Percentiles rank a stretch among this genome's conserved stretches.
These are phyloP conservation scores for Lactifluus volemus DNA, from an alignment of 768 basidiomycete species.

Conservation along the genomic window DNA sequence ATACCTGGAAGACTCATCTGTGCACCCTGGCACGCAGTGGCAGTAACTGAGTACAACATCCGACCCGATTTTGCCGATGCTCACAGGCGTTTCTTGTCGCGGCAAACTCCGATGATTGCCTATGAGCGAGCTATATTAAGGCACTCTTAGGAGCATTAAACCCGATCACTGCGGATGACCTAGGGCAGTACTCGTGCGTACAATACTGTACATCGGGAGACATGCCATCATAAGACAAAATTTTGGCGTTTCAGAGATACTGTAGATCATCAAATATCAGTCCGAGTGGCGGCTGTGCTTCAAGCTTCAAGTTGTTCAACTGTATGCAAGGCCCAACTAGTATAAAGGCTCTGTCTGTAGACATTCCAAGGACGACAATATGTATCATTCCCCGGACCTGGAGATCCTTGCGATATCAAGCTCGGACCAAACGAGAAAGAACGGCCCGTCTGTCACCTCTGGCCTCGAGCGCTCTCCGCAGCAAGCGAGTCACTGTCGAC, in stretches of 20 bases:
- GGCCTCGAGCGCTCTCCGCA: background rate
- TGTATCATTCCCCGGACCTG: background rate
- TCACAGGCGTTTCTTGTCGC: background rate
- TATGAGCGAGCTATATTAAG: background rate
- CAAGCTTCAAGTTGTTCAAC: background rate
- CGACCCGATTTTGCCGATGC: background rate
- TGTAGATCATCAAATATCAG: background rate
- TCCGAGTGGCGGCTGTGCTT: background rate
- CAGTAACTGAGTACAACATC: background rate
- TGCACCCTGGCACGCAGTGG: background rate
- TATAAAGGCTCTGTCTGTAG: too few relatives aligned
- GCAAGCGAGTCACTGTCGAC: background rate
- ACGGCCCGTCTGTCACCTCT: background rate
- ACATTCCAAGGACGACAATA: background rate
- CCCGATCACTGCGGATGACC: background rate
- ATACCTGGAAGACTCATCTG: background rate
- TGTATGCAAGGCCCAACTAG: too few relatives aligned
- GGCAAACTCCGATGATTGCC: background rate
- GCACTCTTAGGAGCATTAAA: background rate
- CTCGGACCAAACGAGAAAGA: background rate
- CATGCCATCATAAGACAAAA: background rate
- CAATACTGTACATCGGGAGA: background rate
- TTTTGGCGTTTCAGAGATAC: background rate
- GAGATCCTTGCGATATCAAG: background rate
- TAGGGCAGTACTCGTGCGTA: background rate